phyloP scores from a whole-genome alignment of 2,329 filamentous ascomycete genomes.

The Pseudogymnoascus verrucosus region DNA sequence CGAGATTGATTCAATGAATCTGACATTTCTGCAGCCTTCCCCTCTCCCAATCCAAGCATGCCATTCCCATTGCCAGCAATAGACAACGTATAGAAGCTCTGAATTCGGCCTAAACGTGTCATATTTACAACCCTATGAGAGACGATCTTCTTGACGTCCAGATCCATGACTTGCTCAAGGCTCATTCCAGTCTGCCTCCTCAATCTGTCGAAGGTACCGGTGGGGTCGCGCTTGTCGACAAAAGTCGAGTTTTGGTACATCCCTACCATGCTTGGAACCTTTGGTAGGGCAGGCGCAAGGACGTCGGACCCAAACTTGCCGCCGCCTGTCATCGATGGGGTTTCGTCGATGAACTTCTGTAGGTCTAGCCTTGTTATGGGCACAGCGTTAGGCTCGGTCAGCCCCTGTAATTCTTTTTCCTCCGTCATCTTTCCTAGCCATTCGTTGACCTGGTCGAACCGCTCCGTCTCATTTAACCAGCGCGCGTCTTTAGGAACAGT shows the following conservation, averaged over 20 bases:
- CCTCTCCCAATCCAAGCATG: constrained; percentile 79
- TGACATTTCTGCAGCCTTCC: constrained; percentile 69
- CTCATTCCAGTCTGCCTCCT: constrained; percentile 47
- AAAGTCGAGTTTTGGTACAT: constrained; percentile 13
- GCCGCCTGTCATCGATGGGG: constrained; percentile 8
- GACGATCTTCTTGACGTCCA: constrained; percentile 68
- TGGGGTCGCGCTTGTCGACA: constrained; percentile 26
- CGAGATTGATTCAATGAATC: constrained; percentile 65
- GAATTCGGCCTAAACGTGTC: constrained; percentile 91
- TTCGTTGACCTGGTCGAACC: constrained; percentile 47
- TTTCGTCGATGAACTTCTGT: constrained; percentile 9
- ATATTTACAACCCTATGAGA: constrained; percentile 75
- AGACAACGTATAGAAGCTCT: constrained; percentile 64
- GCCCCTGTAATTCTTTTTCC: neutral
- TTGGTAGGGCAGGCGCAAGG: constrained; percentile 10
- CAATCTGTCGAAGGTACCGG: constrained; percentile 25
- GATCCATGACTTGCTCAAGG: constrained; percentile 41
- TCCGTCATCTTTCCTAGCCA: constrained; percentile 30
- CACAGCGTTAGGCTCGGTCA: neutral
- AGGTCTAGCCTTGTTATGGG: constrained; percentile 9
- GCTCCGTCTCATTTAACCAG: constrained; percentile 54
- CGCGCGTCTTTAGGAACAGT: constrained; percentile 32
- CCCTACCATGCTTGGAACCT: constrained; percentile 12
- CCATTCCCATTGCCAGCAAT: constrained; percentile 85
- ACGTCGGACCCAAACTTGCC: neutral